Percentiles rank a stretch among this genome's conserved stretches.
Evolutionary conservation across 371 early-diverging fungal genomes (phyloP).

Genomic region (Mucor saturninus): DNA sequence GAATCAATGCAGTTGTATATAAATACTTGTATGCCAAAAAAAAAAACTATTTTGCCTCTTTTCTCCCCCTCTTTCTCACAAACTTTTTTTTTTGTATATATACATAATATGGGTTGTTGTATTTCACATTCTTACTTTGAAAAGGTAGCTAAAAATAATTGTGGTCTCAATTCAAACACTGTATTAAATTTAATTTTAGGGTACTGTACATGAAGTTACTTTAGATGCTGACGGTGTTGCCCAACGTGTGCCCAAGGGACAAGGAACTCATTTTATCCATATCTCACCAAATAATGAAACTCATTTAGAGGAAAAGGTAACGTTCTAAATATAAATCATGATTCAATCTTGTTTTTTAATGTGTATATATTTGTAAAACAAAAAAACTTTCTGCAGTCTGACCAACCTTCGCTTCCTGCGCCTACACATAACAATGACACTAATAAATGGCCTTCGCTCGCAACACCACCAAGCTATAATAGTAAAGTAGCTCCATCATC

Average conservation of each 20-base stretch:
- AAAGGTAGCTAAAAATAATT: constrained; percentile 29
- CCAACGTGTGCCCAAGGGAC: constrained; percentile 47
- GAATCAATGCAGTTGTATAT: constrained; percentile 14
- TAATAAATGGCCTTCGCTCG: constrained; percentile 19
- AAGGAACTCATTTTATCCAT: constrained; percentile 54
- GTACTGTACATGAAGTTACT: constrained; percentile 50
- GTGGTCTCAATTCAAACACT: not conserved
- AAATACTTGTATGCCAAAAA: constrained; percentile 8
- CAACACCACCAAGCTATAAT: constrained; percentile 20
- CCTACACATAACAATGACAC: constrained; percentile 7
- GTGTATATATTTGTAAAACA: constrained; percentile 3
- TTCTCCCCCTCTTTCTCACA: not conserved
- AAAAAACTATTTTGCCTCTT: not conserved
- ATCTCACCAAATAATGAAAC: constrained; percentile 46
- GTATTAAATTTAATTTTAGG: constrained; percentile 23
- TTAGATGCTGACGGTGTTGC: constrained; percentile 51
- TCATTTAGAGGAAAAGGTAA: constrained; percentile 43
- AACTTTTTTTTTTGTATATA: not conserved
- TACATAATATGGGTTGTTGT: constrained; percentile 42
- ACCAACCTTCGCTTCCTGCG: constrained; percentile 12
- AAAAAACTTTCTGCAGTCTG: constrained; percentile 12
- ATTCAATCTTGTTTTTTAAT: constrained; percentile 1
- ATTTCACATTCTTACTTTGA: constrained; percentile 36
- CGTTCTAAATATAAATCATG: not conserved
- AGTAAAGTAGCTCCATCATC: constrained; percentile 21